These are phyloP conservation scores for Thalassiosira livingstoniorum DNA, from an alignment of 352 stramenopile species.

Conservation along the genomic window DNA sequence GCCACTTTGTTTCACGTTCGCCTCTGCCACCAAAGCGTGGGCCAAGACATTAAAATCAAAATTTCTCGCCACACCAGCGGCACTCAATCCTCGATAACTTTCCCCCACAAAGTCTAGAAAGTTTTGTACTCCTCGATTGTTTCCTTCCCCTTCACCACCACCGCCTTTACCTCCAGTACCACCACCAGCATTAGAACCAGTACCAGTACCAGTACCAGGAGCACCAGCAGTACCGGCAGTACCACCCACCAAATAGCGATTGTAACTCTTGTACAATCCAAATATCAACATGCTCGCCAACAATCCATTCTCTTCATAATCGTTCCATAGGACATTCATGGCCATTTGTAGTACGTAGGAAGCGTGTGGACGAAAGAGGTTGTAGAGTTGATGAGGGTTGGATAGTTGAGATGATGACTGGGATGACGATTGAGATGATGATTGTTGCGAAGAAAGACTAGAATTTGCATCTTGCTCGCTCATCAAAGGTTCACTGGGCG, in stretches of 20 bases:
- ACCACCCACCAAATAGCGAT: constrained; percentile 86
- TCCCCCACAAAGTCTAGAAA: constrained; percentile 47
- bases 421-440: constrained; percentile 4
- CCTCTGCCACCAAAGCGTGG: not conserved
- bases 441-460: not conserved
- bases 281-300: constrained; percentile 92
- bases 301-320: constrained; percentile 89
- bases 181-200: not conserved
- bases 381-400: constrained; percentile 90
- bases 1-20: constrained; percentile 10
- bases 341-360: constrained; percentile 91
- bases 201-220: not conserved
- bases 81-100: constrained; percentile 39
- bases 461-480: not conserved
- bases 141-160: constrained; percentile 9
- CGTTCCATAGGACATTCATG: constrained; percentile 92
- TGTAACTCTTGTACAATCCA: constrained; percentile 96
- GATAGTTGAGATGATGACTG: constrained; percentile 13
- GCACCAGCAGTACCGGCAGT: not conserved
- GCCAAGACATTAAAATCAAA: constrained; percentile 24
- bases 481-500: not conserved
- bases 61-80: constrained; percentile 18
- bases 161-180: not conserved
- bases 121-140: constrained; percentile 41
- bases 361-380: constrained; percentile 93